phyloP scores from a whole-genome alignment of 345 rosid species.

The Citrus trifoliata region DNA sequence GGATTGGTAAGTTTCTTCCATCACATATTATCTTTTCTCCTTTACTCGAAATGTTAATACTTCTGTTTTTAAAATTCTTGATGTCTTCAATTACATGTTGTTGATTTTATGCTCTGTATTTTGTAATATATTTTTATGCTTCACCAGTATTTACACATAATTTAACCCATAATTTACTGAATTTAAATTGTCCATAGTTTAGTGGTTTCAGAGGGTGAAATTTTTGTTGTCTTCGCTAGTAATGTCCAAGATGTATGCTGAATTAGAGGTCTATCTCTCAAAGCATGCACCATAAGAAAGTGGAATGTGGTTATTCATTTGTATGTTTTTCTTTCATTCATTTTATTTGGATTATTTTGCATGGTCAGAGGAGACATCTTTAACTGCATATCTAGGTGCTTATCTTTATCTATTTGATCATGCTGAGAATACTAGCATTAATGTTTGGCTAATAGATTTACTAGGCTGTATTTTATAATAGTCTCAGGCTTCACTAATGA shows the following conservation, averaged over 20 bases:
- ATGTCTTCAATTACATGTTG: neutral
- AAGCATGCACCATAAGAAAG: neutral
- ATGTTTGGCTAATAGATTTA: neutral
- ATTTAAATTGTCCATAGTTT: neutral
- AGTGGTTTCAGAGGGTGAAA: neutral
- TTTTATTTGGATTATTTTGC: neutral
- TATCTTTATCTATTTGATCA: neutral
- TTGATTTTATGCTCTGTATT: neutral
- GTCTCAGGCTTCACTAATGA: neutral
- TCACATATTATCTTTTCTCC: neutral
- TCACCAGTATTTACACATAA: neutral
- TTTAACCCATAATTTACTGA: neutral
- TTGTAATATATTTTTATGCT: neutral
- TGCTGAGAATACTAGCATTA: neutral
- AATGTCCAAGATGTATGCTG: neutral
- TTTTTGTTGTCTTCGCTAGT: neutral
- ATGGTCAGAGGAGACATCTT: neutral
- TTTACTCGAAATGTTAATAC: neutral
- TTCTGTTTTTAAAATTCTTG: neutral
- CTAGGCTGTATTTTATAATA: neutral
- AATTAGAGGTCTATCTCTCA: neutral
- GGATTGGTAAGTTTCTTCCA: slow-evolving; percentile 62
- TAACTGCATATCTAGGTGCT: neutral
- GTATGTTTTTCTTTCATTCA: neutral
- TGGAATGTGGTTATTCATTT: neutral